Evolutionary conservation across 148 eudicot genomes (phyloP).

Genomic region (Rhododendron mucronatum): DNA sequence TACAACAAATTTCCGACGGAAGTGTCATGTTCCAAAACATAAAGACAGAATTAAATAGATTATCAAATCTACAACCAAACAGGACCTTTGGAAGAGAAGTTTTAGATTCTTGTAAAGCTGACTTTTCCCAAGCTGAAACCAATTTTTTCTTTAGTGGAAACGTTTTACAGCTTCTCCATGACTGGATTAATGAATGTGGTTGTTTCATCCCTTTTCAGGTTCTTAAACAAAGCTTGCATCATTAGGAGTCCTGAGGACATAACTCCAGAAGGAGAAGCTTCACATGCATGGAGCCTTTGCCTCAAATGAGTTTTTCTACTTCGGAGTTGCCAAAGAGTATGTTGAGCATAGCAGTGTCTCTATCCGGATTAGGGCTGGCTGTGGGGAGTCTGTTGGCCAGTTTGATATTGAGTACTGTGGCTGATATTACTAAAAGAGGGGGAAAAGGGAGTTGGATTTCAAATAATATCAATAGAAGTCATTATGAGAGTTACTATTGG

Average conservation of each 20-base stretch:
- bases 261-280: constrained; percentile 36
- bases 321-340: no score
- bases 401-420: no score
- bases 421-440: constrained; percentile 1
- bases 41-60: no score
- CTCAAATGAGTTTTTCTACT: no score
- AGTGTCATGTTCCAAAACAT: no score
- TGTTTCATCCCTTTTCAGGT: neutral
- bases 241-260: constrained; percentile 46
- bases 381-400: no score
- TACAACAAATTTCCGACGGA: neutral
- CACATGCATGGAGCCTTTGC: neutral
- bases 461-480: constrained; percentile 66
- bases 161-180: neutral
- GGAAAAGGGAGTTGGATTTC: constrained; percentile 68
- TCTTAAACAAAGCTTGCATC: constrained; percentile 34
- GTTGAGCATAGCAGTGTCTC: no score
- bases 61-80: no score
- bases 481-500: constrained; percentile 68
- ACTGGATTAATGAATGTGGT: neutral
- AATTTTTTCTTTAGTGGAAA: neutral
- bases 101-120: neutral
- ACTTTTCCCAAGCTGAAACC: neutral
- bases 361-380: no score
- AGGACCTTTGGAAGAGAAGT: neutral